Conservation (phyloP, 805 yeast species). For the Pichia cephalocereana region DNA sequence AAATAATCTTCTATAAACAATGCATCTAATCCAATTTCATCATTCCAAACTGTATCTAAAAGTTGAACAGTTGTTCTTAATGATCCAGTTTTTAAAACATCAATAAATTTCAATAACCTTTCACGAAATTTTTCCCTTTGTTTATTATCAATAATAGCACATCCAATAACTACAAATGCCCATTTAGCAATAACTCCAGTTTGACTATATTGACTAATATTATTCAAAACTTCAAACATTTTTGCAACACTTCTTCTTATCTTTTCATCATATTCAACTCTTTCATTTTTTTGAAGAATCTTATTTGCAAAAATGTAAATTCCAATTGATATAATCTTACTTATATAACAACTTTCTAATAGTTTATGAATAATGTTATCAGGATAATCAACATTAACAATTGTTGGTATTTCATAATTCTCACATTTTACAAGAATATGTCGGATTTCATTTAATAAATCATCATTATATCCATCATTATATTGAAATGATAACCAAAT, state of each 20-base stretch:
- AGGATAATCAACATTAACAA: slow-evolving; percentile 12
- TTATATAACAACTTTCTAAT: slow-evolving; percentile 14
- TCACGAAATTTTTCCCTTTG: slow-evolving; percentile 8
- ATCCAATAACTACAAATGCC: slow-evolving; percentile 16
- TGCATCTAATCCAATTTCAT: slow-evolving; percentile 4
- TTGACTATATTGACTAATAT: slow-evolving; percentile 12
- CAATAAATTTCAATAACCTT: slow-evolving; percentile 12
- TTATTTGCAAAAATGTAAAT: slow-evolving; percentile 10
- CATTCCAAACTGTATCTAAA: slow-evolving; percentile 12
- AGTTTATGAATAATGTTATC: slow-evolving; percentile 10
- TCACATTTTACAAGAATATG: not conserved
- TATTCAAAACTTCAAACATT: slow-evolving; percentile 5
- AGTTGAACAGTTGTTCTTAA: slow-evolving; percentile 7
- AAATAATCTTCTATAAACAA: slow-evolving; percentile 6
- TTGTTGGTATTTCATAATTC: slow-evolving; percentile 8
- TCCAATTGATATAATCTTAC: slow-evolving; percentile 13
- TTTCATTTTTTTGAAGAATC: slow-evolving; percentile 5
- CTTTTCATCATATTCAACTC: slow-evolving; percentile 1
- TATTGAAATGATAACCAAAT: slow-evolving; percentile 25
- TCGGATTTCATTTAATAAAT: not conserved
- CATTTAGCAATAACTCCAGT: slow-evolving; percentile 12
- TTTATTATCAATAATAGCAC: slow-evolving; percentile 7
- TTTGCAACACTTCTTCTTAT: slow-evolving; percentile 5
- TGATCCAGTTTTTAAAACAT: slow-evolving; percentile 9
- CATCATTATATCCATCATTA: slow-evolving; percentile 4